Conservation (phyloP, 164 flowering plant species). For the Aristolochia fimbriata region DNA sequence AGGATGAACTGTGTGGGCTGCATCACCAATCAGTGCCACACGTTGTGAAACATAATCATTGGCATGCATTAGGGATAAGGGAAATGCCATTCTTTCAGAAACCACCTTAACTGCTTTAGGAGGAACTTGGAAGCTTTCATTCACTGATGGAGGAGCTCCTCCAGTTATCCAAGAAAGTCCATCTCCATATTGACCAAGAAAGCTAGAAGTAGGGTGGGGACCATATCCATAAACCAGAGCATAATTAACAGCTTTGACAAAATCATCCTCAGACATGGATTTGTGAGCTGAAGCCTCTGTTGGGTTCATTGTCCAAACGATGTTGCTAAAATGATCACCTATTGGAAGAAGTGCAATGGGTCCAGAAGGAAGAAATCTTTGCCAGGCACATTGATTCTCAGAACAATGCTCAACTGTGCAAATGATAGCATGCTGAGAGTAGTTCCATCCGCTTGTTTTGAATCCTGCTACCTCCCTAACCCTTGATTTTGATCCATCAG, state of each 20-base stretch:
- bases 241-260: slow-evolving; percentile 60
- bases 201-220: slow-evolving; percentile 60
- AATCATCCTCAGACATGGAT: slow-evolving; percentile 55
- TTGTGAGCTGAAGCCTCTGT: slow-evolving; percentile 48
- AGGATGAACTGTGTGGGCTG: slow-evolving; percentile 98
- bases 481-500: slow-evolving; percentile 90
- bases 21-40: slow-evolving; percentile 87
- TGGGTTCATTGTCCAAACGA: slow-evolving; percentile 96
- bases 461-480: slow-evolving; percentile 87
- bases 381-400: slow-evolving; percentile 89
- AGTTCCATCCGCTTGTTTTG: slow-evolving; percentile 81
- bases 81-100: slow-evolving; percentile 87
- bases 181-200: slow-evolving; percentile 15
- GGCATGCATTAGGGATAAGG: slow-evolving; percentile 79
- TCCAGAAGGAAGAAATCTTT: slow-evolving; percentile 84
- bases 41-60: slow-evolving; percentile 56
- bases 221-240: slow-evolving; percentile 87
- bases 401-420: slow-evolving; percentile 77
- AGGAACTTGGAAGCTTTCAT: slow-evolving; percentile 67
- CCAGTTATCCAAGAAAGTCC: slow-evolving; percentile 41
- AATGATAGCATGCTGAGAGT: slow-evolving; percentile 84
- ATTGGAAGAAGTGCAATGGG: slow-evolving; percentile 94
- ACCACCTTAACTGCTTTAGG: slow-evolving; percentile 65
- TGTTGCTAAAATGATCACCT: slow-evolving; percentile 85
- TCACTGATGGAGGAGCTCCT: slow-evolving; percentile 23